Evolutionary conservation across 495 filamentous ascomycete genomes (phyloP).

Genomic region (Penicilliopsis zonata): DNA sequence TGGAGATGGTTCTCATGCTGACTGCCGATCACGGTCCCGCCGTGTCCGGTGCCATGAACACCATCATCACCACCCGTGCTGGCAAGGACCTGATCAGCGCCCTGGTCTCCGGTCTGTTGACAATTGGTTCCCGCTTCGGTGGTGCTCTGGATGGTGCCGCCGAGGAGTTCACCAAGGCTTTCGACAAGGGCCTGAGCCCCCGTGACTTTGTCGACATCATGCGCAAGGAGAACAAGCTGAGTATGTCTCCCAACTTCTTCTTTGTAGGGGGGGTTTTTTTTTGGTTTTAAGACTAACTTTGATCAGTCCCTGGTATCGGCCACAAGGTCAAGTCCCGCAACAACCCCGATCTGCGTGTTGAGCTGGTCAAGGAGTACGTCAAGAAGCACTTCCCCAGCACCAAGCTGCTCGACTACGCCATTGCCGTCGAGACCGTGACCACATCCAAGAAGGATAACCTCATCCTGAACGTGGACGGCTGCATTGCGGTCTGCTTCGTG

Average conservation of each 20-base stretch:
- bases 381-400: slow-evolving; percentile 91
- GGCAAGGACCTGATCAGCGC: slow-evolving; percentile 97
- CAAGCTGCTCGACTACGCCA: slow-evolving; percentile 96
- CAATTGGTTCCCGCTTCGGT: slow-evolving; percentile 96
- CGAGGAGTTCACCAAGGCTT: slow-evolving; percentile 96
- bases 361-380: slow-evolving; percentile 98
- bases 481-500: slow-evolving; percentile 96
- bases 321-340: slow-evolving; percentile 99
- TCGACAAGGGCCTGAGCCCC: slow-evolving; percentile 93
- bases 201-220: slow-evolving; percentile 98
- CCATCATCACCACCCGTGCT: slow-evolving; percentile 97
- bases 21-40: slow-evolving; percentile 98
- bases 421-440: slow-evolving; percentile 95
- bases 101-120: slow-evolving; percentile 90
- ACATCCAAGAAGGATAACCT: slow-evolving; percentile 99
- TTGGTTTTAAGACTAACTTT: slow-evolving; percentile 16
- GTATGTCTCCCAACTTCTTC: slow-evolving; percentile 28
- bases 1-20: slow-evolving; percentile 99
- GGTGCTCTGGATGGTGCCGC: slow-evolving; percentile 96
- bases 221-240: slow-evolving; percentile 99
- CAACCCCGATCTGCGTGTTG: slow-evolving; percentile 98
- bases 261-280: slow-evolving; percentile 1
- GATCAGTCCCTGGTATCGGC: slow-evolving; percentile 81
- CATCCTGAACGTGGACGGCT: slow-evolving; percentile 97
- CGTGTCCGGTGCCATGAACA: slow-evolving; percentile 99